Base-by-base conservation (phyloP, 2,329 filamentous ascomycete species). In the Fusarium equiseti region DNA sequence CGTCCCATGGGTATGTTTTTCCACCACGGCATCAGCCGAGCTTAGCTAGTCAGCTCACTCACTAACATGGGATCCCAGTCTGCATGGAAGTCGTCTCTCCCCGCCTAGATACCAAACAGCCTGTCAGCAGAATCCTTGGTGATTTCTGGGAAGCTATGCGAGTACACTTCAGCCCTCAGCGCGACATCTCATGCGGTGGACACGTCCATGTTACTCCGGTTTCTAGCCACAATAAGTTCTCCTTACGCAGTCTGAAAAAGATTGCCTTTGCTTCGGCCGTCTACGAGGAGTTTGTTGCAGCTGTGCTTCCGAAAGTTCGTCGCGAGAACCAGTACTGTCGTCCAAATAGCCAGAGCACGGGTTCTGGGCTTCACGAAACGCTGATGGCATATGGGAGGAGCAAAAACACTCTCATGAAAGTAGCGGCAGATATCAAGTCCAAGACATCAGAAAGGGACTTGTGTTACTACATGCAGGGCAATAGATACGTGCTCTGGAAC, bases 21-120 rank as follows among this genome's bases (percentile, higher is more conserved):
- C 26, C 22, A 29, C 8, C 8, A 18, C 31, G 55, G 43, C 40
- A 31, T 44, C 64, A 42, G 29, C 56, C n/a, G 16, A 50, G 24
- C n/a, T 38, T 24, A 46, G 38, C n/a, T 43, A 53, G 35, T 26
- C 35, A 53, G n/a, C n/a, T 54, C 46, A 22, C 29, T 62, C 43
- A 44, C 55, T 71, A 70, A 68, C 62, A 58, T 35, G 26, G n/a
- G 29, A 40, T 26, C 38, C 35, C 38, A 81, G 80, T 82, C 27
- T 81, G 79, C 72, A 81, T 82, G 79, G 80, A 82, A 60, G 80
- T 81, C 50, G 80, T 82, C 32, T 82, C 80, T 46, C 80, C 80
- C 50, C 77, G 75, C 43, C 77, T 82, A 31, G 76, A 81, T 72
- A 81, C 79, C 18, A 79, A 74, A 32, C 76, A 76, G 56, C 73